A percentile compares a stretch with the other conserved stretches of the same genome.
Evolutionary conservation across 768 basidiomycete species (phyloP).

Genomic region (Leccinellum albellum): DNA sequence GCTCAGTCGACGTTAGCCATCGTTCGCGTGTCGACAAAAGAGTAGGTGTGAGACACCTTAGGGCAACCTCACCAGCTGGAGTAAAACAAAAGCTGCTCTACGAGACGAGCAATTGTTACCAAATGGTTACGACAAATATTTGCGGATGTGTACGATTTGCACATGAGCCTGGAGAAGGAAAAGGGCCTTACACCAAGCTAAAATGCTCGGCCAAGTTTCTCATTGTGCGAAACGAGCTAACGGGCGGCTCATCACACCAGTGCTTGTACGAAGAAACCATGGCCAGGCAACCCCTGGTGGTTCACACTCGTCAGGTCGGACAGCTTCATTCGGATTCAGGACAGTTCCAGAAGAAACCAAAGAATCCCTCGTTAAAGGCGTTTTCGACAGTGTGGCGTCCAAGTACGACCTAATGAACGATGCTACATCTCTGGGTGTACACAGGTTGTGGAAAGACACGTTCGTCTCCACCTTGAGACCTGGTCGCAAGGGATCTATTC

Average conservation of each 20-base stretch:
- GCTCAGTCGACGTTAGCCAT: slow-evolving; percentile 44
- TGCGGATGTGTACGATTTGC: neutral
- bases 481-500: slow-evolving; percentile 66
- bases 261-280: slow-evolving; percentile 23
- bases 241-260: slow-evolving; percentile 8
- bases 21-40: slow-evolving; percentile 6
- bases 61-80: slow-evolving; percentile 7
- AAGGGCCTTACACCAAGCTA: neutral
- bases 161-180: neutral
- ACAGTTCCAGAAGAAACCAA: slow-evolving; percentile 84
- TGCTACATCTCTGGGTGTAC: slow-evolving; percentile 94
- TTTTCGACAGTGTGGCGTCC: slow-evolving; percentile 94
- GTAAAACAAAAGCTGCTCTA: slow-evolving; percentile 21
- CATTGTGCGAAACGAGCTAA: slow-evolving; percentile 13
- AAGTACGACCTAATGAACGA: slow-evolving; percentile 99
- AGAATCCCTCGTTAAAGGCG: slow-evolving; percentile 84
- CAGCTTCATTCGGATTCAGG: slow-evolving; percentile 91
- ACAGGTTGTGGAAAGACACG: slow-evolving; percentile 95
- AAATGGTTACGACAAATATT: neutral
- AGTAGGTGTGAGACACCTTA: slow-evolving; percentile 8
- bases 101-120: neutral
- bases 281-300: slow-evolving; percentile 5
- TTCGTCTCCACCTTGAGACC: slow-evolving; percentile 75
- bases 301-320: slow-evolving; percentile 32
- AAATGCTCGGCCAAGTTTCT: slow-evolving; percentile 17